Evolutionary conservation across 2,329 filamentous ascomycete genomes (phyloP), one percentile per base, ranked within the genome.

Genomic region (Sporothrix dimorphospora): DNA sequence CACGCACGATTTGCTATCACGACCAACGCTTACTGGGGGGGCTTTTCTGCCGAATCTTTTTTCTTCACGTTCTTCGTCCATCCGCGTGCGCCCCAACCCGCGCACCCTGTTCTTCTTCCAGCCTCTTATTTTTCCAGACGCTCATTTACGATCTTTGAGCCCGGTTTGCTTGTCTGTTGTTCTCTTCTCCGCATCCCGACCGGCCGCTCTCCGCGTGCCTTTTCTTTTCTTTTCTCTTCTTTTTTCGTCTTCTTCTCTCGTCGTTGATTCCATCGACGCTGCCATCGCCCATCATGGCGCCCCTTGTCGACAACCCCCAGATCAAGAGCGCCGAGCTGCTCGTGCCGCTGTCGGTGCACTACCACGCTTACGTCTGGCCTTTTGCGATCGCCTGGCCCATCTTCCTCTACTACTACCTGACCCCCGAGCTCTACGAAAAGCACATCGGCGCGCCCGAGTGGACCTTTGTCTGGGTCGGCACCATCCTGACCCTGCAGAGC

Each of bases 391-490:
- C 94, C 78, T 99, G 97, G 94, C 96, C 97, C 69, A 84, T 92
- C 78, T 98, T 98, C 82, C 88, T 97, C 76, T 89, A 92, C 80
- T 90, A 94, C 82, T 98, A 97, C 81, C 89, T 97, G 70, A 92
- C 90, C 27, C 86, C 90, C 74, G 91, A 94, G 70, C 90, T 93
- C 76, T 99, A 99, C 82, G 92, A 97, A 76, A 91, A 91, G 79
- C 91, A 98, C 84, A 97, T 99, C 75, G 89, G 92, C 78, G 94
- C 92, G n/a, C 90, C 92, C 77, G 96, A 99, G 86, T 99, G 96
- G 95, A 98, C 97, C 0, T 97, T 97, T 80, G 93, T 99, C 75
- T 99, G 93, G 90, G 89, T 92, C 76, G 95, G 92, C 78, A 87
- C 90, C 76, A 98, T 99, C 79, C 86, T 97, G 80, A 97, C 94